Evolutionary conservation across 345 rosid species (phyloP).

Genomic region (Camelina sativa): DNA sequence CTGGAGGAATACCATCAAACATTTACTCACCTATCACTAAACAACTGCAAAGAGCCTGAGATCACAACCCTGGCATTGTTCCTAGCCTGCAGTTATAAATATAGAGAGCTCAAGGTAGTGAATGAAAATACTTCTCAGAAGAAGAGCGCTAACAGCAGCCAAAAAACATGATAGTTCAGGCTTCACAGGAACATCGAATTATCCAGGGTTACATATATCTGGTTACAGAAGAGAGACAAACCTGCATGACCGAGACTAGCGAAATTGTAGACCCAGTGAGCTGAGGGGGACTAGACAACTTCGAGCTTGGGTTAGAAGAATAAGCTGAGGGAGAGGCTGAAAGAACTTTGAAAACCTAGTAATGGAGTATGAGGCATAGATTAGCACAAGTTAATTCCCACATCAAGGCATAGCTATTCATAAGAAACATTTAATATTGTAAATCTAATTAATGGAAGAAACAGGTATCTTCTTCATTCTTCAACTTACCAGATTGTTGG

Average conservation of each 20-base stretch:
- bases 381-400: constrained; percentile 9
- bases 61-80: constrained; percentile 78
- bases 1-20: too few species aligned
- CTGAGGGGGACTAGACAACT: constrained; percentile 63
- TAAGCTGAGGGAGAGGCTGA: constrained; percentile 76
- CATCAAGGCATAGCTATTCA: constrained; percentile 17
- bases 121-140: neutral
- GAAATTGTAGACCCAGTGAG: constrained; percentile 65
- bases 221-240: constrained; percentile 22
- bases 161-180: constrained; percentile 10
- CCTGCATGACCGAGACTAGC: constrained; percentile 71
- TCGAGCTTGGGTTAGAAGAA: constrained; percentile 64
- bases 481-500: constrained; percentile 56
- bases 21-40: too few species aligned
- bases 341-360: constrained; percentile 65
- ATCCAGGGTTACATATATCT: constrained; percentile 12
- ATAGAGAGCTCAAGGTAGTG: neutral
- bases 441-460: constrained; percentile 24
- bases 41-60: too few species aligned
- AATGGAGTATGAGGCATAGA: constrained; percentile 23
- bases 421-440: neutral
- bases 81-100: constrained; percentile 60
- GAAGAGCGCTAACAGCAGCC: constrained; percentile 8
- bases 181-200: neutral
- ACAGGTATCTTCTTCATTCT: neutral